These are phyloP conservation scores for Plasmodium gaboni DNA, from an alignment of 169 alveolate genomes.

Conservation along the genomic window DNA sequence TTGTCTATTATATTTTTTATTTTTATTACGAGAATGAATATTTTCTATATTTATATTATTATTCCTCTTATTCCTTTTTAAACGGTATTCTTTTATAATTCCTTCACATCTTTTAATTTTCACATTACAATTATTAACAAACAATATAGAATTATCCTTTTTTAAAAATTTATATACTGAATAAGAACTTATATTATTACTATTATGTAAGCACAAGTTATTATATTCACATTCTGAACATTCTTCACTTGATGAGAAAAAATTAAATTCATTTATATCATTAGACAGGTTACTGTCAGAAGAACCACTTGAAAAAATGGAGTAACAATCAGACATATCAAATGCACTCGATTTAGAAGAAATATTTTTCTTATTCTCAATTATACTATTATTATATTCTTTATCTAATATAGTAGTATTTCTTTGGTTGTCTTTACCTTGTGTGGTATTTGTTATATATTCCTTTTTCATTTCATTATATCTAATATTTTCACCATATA, in stretches of 20 bases:
- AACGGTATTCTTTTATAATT: conserved; percentile 14
- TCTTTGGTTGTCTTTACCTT: too few species aligned
- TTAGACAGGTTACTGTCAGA: conserved; percentile 14
- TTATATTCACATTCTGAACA: conserved; percentile 49
- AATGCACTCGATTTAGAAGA: background rate
- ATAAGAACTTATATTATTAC: conserved; percentile 20
- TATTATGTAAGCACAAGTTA: conserved; percentile 13
- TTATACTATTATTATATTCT: too few species aligned
- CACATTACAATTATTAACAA: conserved; percentile 32
- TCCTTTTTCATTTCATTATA: too few species aligned
- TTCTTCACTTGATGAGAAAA: conserved; percentile 2
- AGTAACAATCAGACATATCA: conserved; percentile 30
- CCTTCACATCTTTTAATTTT: conserved; percentile 13
- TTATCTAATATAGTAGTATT: too few species aligned
- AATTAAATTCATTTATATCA: background rate
- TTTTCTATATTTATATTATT: background rate
- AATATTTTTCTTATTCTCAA: background rate
- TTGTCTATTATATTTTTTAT: background rate
- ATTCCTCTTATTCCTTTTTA: conserved; percentile 6
- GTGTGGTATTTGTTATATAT: too few species aligned
- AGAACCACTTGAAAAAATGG: conserved; percentile 10
- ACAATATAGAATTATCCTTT: conserved; percentile 20
- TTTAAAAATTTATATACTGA: conserved; percentile 51
- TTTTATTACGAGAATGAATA: too few species aligned
- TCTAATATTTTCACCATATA: too few species aligned